These are phyloP conservation scores for Hypoxylon sp. DNA, from an alignment of 2,329 filamentous ascomycete species.

Conservation along the genomic window DNA sequence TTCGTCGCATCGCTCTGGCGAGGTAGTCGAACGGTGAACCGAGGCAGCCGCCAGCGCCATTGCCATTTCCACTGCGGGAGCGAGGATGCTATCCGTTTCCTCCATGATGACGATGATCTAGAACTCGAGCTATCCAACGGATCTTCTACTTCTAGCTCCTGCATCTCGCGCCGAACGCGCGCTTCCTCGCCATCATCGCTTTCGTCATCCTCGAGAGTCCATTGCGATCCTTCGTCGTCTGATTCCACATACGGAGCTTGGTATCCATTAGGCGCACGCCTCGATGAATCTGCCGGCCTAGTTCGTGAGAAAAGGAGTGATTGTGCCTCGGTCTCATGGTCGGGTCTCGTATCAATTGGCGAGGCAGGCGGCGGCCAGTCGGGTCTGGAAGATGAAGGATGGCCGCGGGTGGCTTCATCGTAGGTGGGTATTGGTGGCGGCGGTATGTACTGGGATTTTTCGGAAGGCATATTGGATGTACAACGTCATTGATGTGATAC, in stretches of 20 bases:
- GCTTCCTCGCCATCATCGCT: slow-evolving; percentile 66
- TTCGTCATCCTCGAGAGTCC: slow-evolving; percentile 59
- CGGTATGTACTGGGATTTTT: slow-evolving; percentile 71
- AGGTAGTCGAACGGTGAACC: slow-evolving; percentile 65
- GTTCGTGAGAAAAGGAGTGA: slow-evolving; percentile 75
- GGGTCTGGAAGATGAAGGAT: slow-evolving; percentile 64
- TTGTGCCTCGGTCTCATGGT: slow-evolving; percentile 82
- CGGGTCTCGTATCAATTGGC: slow-evolving; percentile 72
- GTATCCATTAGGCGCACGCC: slow-evolving; percentile 72
- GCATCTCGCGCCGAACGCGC: slow-evolving; percentile 83
- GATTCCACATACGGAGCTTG: slow-evolving; percentile 79
- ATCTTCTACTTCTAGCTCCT: slow-evolving; percentile 90
- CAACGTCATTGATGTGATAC: slow-evolving; percentile 39
- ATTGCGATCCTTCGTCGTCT: slow-evolving; percentile 70
- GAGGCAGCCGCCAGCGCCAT: slow-evolving; percentile 66
- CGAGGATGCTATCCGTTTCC: slow-evolving; percentile 69
- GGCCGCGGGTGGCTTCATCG: slow-evolving; percentile 80
- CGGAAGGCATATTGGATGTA: slow-evolving; percentile 58
- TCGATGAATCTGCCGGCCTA: slow-evolving; percentile 58
- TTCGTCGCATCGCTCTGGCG: slow-evolving; percentile 54
- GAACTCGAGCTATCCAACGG: slow-evolving; percentile 60
- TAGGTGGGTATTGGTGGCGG: slow-evolving; percentile 86
- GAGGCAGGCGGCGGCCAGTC: slow-evolving; percentile 74
- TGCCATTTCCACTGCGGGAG: slow-evolving; percentile 71
- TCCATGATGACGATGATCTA: slow-evolving; percentile 63